phyloP scores from a whole-genome alignment of 441 rosid species.

The Populus hybrid region DNA sequence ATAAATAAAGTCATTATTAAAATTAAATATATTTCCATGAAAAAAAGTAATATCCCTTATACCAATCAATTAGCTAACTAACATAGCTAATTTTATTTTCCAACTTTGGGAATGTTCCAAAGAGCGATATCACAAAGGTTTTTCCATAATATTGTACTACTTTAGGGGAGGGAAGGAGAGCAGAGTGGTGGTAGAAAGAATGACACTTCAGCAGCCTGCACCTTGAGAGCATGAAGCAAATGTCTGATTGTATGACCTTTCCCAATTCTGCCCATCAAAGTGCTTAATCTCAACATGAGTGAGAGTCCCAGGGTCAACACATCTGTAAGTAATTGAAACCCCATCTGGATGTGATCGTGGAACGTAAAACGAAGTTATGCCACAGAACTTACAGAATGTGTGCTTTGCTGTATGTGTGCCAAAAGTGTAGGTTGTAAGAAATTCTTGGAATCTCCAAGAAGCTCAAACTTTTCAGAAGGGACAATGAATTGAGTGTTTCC shows the following conservation, averaged over 20 bases:
- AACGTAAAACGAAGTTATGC: constrained; percentile 70
- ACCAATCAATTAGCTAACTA: no score
- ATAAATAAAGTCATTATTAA: no score
- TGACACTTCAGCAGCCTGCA: no score
- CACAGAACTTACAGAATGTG: constrained; percentile 81
- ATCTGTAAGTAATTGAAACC: constrained; percentile 49
- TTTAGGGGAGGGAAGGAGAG: no score
- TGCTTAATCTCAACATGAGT: constrained; percentile 54
- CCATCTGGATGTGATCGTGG: constrained; percentile 85
- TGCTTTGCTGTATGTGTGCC: constrained; percentile 82
- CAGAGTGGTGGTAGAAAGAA: no score
- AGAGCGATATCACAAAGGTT: not conserved
- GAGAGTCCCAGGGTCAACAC: constrained; percentile 66
- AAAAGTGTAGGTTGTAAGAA: constrained; percentile 69
- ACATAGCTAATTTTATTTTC: no score
- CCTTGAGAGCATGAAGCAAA: no score
- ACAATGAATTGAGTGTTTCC: constrained; percentile 58
- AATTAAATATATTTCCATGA: no score
- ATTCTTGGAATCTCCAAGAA: constrained; percentile 60
- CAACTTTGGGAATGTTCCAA: no score
- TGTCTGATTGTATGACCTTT: no score
- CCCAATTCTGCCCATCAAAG: constrained; percentile 25
- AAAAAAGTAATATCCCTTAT: no score
- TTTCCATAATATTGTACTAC: not conserved
- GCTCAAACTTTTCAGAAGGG: constrained; percentile 55